phyloP scores from a whole-genome alignment of 495 filamentous ascomycete genomes.

The Aspergillus haitiensis region DNA sequence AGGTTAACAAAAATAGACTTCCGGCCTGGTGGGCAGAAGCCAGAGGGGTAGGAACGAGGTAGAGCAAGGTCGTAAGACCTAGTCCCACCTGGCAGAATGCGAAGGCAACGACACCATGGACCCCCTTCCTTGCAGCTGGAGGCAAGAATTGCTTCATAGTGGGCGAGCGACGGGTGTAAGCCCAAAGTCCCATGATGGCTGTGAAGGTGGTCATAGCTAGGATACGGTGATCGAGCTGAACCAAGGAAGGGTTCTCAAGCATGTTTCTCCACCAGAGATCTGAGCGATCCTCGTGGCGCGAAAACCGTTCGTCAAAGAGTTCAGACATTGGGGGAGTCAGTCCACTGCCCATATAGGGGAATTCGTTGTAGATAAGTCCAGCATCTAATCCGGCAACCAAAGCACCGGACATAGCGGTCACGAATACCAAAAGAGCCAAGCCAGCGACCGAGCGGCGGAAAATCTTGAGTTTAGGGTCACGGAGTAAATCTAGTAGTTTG shows the following conservation, averaged over 20 bases:
- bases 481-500: constrained; percentile 57
- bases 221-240: constrained; percentile 94
- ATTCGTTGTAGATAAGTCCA: constrained; percentile 96
- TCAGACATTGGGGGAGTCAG: constrained; percentile 77
- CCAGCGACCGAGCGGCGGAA: constrained; percentile 73
- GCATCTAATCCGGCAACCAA: constrained; percentile 94
- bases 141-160: constrained; percentile 65
- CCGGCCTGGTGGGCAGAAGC: constrained; percentile 95
- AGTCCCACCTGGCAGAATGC: constrained; percentile 78
- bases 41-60: constrained; percentile 84
- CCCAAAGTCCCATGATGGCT: constrained; percentile 71
- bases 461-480: constrained; percentile 61
- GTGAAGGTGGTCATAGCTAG: constrained; percentile 87
- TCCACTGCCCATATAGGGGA: constrained; percentile 88
- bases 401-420: constrained; percentile 87
- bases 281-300: constrained; percentile 66
- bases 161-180: constrained; percentile 67
- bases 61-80: constrained; percentile 86
- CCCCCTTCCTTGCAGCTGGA: constrained; percentile 61
- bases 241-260: constrained; percentile 92
- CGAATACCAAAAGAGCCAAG: constrained; percentile 77
- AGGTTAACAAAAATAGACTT: constrained; percentile 78
- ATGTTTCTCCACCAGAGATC: constrained; percentile 96
- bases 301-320: constrained; percentile 84
- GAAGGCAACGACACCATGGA: constrained; percentile 79